Percentiles rank a stretch among this genome's conserved stretches.
phyloP scores from a whole-genome alignment of 441 rosid genomes.

The Dalechampia spathulata region DNA sequence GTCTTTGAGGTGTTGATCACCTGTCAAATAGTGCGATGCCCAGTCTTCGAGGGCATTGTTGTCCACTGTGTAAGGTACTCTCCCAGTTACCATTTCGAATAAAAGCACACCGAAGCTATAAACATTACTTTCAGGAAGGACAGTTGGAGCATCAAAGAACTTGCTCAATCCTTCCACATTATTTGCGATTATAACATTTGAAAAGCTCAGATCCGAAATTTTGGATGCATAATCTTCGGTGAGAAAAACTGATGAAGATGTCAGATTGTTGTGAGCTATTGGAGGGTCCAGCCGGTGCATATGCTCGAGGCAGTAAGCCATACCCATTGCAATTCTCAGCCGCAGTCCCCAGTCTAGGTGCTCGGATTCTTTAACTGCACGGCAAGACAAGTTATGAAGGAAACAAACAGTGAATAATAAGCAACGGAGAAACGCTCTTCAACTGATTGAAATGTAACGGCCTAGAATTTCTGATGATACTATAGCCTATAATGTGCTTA shows the following conservation, averaged over 20 bases:
- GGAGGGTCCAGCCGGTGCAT: slow-evolving; percentile 84
- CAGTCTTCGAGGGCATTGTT: slow-evolving; percentile 36
- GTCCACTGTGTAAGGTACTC: slow-evolving; percentile 43
- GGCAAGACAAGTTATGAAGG: background rate
- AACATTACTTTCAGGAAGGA: slow-evolving; percentile 39
- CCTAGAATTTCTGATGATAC: slow-evolving; percentile 4
- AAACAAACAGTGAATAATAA: background rate
- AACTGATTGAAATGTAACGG: slow-evolving; percentile 41
- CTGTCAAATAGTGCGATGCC: slow-evolving; percentile 34
- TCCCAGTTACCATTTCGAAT: slow-evolving; percentile 67
- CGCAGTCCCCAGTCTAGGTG: slow-evolving; percentile 86
- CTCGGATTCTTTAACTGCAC: slow-evolving; percentile 75
- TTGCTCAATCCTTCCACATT: slow-evolving; percentile 33
- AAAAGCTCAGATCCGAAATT: slow-evolving; percentile 63
- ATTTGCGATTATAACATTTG: slow-evolving; percentile 31
- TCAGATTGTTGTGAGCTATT: slow-evolving; percentile 41
- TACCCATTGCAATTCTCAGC: slow-evolving; percentile 77
- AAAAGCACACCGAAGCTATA: slow-evolving; percentile 57
- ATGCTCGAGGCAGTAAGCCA: slow-evolving; percentile 86
- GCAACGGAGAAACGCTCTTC: slow-evolving; percentile 44
- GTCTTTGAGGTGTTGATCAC: slow-evolving; percentile 32
- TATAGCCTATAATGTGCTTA: background rate
- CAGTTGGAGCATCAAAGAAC: slow-evolving; percentile 22
- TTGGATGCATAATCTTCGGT: slow-evolving; percentile 89
- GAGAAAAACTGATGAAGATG: slow-evolving; percentile 57